phyloP scores from a whole-genome alignment of 2,329 filamentous ascomycete species.

The Fusarium anthophilum region DNA sequence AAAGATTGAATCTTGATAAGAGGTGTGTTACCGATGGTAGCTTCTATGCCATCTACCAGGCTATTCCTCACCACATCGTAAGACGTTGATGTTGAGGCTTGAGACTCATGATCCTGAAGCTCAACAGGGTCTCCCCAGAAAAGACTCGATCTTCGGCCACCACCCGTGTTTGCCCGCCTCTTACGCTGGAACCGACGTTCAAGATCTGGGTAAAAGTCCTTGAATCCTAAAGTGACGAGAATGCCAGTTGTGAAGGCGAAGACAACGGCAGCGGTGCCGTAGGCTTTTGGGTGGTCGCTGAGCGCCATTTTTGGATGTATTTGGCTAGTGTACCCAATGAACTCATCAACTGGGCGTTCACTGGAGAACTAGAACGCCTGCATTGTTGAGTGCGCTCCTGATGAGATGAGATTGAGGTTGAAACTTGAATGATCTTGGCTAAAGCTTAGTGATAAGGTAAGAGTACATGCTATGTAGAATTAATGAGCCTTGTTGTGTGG shows the following conservation, averaged over 20 bases:
- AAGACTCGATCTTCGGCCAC: slow-evolving; percentile 53
- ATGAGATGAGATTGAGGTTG: neutral
- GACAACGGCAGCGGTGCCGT: slow-evolving; percentile 72
- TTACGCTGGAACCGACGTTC: slow-evolving; percentile 69
- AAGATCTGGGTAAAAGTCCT: slow-evolving; percentile 81
- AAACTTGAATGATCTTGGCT: slow-evolving; percentile 5
- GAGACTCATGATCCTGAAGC: slow-evolving; percentile 65
- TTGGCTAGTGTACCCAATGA: neutral
- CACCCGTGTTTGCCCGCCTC: slow-evolving; percentile 37
- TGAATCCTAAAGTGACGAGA: slow-evolving; percentile 78
- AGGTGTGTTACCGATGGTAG: slow-evolving; percentile 92
- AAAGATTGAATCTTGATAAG: slow-evolving; percentile 87
- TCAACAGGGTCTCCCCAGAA: slow-evolving; percentile 60
- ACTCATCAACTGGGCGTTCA: slow-evolving; percentile 7
- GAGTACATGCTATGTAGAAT: neutral
- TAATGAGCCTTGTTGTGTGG: slow-evolving; percentile 24
- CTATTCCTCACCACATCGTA: slow-evolving; percentile 44
- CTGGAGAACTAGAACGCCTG: slow-evolving; percentile 8
- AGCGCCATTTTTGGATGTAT: slow-evolving; percentile 62
- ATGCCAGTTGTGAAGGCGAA: slow-evolving; percentile 82
- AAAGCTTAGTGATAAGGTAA: slow-evolving; percentile 1
- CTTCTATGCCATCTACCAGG: slow-evolving; percentile 83
- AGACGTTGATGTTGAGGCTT: slow-evolving; percentile 33
- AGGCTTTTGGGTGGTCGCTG: slow-evolving; percentile 68
- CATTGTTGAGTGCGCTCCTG: slow-evolving; percentile 10